A percentile compares a stretch with the other conserved stretches of the same genome.
Conservation (phyloP, 306 rosid species). For the barrel medic (Medicago truncatula) region DNA sequence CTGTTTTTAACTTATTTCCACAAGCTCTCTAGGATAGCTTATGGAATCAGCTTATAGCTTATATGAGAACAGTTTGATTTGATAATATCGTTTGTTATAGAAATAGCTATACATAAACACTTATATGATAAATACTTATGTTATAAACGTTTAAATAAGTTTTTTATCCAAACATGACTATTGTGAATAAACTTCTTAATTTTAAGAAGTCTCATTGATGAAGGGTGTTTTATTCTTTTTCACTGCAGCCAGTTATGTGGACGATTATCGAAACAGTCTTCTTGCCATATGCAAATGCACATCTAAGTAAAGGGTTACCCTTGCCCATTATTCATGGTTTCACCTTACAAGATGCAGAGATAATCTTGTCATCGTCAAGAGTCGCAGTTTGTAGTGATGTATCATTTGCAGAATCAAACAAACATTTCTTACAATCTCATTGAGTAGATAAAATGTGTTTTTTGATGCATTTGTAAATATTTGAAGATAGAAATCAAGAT, state of each 20-base stretch:
- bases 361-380: constrained; percentile 63
- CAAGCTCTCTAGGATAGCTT: too few species aligned
- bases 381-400: constrained; percentile 75
- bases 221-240: constrained; percentile 20
- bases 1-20: too few species aligned
- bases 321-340: constrained; percentile 80
- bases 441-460: constrained; percentile 2
- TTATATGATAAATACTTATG: too few species aligned
- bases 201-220: constrained; percentile 5
- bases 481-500: constrained; percentile 21
- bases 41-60: too few species aligned
- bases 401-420: constrained; percentile 44
- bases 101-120: too few species aligned
- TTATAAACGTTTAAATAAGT: too few species aligned
- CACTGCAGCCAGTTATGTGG: constrained; percentile 75
- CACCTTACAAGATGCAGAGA: constrained; percentile 65
- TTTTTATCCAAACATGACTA: too few species aligned
- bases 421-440: constrained; percentile 26
- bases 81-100: too few species aligned
- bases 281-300: constrained; percentile 74
- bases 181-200: neutral
- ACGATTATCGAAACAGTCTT: constrained; percentile 70
- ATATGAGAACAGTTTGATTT: too few species aligned
- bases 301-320: constrained; percentile 76
- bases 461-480: constrained; percentile 42